A percentile compares a stretch with the other conserved stretches of the same genome.
Conservation (phyloP, 345 rosid species). For the Corymbia maculata region DNA sequence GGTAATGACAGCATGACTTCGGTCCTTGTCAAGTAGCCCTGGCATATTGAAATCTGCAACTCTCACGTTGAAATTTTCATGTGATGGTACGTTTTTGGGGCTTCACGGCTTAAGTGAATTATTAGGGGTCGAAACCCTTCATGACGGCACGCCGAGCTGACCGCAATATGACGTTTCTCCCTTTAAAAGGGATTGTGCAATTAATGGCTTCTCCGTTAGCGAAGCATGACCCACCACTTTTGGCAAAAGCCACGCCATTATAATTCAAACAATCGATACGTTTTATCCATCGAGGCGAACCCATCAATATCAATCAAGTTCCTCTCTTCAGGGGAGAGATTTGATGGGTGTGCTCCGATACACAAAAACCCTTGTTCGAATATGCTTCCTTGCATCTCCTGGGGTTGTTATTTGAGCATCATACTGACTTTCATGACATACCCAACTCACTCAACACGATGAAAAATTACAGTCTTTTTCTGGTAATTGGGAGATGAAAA, state of each 20-base stretch:
- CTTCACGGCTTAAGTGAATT: not conserved
- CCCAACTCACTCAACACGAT: not conserved
- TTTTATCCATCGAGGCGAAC: not conserved
- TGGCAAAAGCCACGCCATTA: not conserved
- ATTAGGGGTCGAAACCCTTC: not conserved
- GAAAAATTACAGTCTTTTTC: not conserved
- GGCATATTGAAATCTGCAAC: not conserved
- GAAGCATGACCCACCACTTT: not conserved
- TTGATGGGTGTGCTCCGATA: not conserved
- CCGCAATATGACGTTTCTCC: not conserved
- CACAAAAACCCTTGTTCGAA: not conserved
- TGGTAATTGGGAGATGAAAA: not conserved
- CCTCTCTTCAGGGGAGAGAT: not conserved
- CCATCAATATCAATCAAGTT: not conserved
- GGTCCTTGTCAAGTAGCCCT: not conserved
- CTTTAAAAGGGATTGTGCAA: not conserved
- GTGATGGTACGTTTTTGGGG: not conserved
- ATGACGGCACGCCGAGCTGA: not conserved
- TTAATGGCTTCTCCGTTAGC: not conserved
- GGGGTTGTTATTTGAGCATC: not conserved
- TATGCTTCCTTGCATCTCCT: not conserved
- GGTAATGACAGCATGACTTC: not conserved
- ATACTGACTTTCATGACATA: not conserved
- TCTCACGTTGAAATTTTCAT: not conserved
- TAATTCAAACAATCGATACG: not conserved